Conservation (phyloP, 2,329 filamentous ascomycete genomes). For the Cladosporium sp. region DNA sequence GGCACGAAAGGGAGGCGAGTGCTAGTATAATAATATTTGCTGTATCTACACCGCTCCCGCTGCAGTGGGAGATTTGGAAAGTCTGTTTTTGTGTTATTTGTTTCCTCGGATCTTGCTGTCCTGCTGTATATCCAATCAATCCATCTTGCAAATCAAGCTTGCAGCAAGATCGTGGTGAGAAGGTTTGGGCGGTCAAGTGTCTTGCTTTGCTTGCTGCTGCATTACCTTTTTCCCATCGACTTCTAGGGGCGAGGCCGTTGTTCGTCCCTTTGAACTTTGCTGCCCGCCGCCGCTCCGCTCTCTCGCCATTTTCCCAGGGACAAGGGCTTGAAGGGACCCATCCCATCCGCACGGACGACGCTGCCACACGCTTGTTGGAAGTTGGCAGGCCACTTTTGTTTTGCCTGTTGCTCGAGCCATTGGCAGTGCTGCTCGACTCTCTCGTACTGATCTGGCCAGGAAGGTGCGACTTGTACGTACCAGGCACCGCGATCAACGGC, state of each 20-base stretch:
- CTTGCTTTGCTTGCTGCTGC: too few relatives aligned
- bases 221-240: neutral
- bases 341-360: conserved; percentile 1
- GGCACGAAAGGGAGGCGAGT: neutral
- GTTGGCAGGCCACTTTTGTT: conserved; percentile 12
- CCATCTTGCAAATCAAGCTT: too few relatives aligned
- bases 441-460: neutral
- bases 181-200: conserved; percentile 1
- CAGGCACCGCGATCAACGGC: neutral
- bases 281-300: neutral
- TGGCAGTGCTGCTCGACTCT: neutral
- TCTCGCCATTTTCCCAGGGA: conserved; percentile 2
- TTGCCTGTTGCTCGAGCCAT: neutral
- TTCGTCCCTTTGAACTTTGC: neutral
- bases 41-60: neutral
- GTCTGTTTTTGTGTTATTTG: neutral
- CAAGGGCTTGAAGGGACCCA: neutral
- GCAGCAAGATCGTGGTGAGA: neutral
- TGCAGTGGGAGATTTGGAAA: neutral
- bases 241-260: neutral
- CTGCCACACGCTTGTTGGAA: neutral
- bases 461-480: neutral
- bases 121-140: neutral
- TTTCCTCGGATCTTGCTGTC: neutral
- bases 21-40: neutral